phyloP scores from a whole-genome alignment of 2,329 filamentous ascomycete species.

The Colletotrichum musae region DNA sequence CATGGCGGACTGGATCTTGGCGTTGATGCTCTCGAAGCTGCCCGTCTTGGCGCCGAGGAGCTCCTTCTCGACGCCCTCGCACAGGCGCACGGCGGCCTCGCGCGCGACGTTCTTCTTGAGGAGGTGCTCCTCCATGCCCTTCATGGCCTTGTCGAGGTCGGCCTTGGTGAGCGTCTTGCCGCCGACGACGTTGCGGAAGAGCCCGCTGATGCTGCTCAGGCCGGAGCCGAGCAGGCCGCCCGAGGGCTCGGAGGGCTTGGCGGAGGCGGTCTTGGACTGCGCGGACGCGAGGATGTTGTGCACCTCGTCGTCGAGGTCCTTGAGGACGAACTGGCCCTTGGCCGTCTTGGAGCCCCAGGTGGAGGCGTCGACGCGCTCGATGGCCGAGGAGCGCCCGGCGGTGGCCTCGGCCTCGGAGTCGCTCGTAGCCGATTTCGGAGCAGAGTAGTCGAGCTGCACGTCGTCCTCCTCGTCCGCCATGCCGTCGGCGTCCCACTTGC shows the following conservation, averaged over 20 bases:
- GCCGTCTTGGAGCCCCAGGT: conserved; percentile 88
- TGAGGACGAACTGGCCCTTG: conserved; percentile 94
- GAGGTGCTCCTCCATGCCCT: conserved; percentile 95
- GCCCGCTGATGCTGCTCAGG: conserved; percentile 85
- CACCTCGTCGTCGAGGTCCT: conserved; percentile 93
- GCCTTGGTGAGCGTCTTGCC: conserved; percentile 92
- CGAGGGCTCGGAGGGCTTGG: conserved; percentile 57
- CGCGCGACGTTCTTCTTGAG: conserved; percentile 96
- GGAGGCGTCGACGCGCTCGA: conserved; percentile 83
- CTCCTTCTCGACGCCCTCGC: conserved; percentile 91
- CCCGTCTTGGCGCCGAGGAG: conserved; percentile 91
- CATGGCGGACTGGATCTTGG: conserved; percentile 88
- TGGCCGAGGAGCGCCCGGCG: conserved; percentile 66
- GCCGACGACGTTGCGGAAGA: conserved; percentile 95
- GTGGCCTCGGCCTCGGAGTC: conserved; percentile 66
- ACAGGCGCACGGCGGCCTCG: conserved; percentile 92
- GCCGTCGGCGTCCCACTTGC: conserved; percentile 94
- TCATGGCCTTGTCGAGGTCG: conserved; percentile 92
- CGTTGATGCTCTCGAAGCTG: conserved; percentile 90
- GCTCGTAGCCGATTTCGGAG: conserved; percentile 64
- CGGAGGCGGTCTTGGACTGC: conserved; percentile 69
- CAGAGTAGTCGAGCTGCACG: conserved; percentile 91
- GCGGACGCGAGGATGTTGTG: conserved; percentile 88
- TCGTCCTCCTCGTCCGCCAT: conserved; percentile 86
- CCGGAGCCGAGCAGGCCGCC: conserved; percentile 83